A percentile compares a stretch with the other conserved stretches of the same genome.
Evolutionary conservation across 1,284 basidiomycete genomes (phyloP).

Genomic region (Austroboletus olivaceoglutinosus): DNA sequence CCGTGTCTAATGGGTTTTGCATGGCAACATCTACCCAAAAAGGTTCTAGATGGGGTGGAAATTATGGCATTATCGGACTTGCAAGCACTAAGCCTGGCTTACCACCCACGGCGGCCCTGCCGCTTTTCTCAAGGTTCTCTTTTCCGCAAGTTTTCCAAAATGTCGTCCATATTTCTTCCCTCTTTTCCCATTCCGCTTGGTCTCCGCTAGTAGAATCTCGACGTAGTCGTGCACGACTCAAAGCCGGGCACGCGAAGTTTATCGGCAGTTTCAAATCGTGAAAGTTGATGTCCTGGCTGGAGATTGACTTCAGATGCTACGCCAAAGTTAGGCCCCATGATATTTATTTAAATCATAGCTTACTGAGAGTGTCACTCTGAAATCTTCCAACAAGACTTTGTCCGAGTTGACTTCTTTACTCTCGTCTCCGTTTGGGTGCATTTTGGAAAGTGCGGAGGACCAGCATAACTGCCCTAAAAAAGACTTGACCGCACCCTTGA

Average conservation of each 20-base stretch:
- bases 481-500: constrained; percentile 61
- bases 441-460: constrained; percentile 24
- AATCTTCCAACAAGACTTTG: constrained; percentile 73
- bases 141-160: constrained; percentile 60
- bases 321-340: constrained; percentile 5
- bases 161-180: constrained; percentile 60
- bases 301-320: constrained; percentile 64
- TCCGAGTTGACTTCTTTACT: constrained; percentile 41
- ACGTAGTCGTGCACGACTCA: constrained; percentile 54
- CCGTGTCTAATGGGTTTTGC: constrained; percentile 67
- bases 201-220: constrained; percentile 48
- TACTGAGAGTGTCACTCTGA: constrained; percentile 73
- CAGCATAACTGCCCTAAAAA: constrained; percentile 58
- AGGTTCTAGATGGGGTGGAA: constrained; percentile 48
- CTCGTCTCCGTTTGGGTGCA: constrained; percentile 22
- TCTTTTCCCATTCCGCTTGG: constrained; percentile 51
- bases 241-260: constrained; percentile 52
- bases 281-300: constrained; percentile 39
- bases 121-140: constrained; percentile 50
- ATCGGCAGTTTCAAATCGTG: constrained; percentile 56
- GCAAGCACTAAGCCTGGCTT: constrained; percentile 11
- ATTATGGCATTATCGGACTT: neutral
- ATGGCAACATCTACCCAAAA: constrained; percentile 75
- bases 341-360: constrained; percentile 13
- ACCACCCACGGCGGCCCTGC: constrained; percentile 66